Evolutionary conservation across 768 basidiomycete species (phyloP).

Genomic region (Tremella fuciformis): DNA sequence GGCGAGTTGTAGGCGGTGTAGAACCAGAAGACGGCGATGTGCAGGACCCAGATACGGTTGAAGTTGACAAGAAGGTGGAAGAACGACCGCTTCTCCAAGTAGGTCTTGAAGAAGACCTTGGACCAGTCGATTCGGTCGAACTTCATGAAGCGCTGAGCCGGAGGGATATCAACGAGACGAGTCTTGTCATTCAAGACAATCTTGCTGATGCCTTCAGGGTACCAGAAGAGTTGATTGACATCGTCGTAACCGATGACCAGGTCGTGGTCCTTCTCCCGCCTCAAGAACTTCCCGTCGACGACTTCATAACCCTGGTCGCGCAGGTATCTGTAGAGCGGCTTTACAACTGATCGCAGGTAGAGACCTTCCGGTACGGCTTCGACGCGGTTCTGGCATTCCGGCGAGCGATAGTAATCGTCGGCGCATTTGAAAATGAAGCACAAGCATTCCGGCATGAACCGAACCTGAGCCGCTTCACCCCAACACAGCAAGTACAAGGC

Average conservation of each 20-base stretch:
- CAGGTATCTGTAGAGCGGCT: constrained; percentile 93
- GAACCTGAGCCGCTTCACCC: constrained; percentile 97
- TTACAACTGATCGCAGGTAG: constrained; percentile 85
- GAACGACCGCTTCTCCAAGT: constrained; percentile 94
- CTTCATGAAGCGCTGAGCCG: constrained; percentile 90
- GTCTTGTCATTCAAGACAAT: constrained; percentile 89
- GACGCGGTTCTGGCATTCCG: constrained; percentile 91
- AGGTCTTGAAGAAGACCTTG: constrained; percentile 96
- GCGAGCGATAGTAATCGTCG: constrained; percentile 97
- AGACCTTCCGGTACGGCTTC: constrained; percentile 92
- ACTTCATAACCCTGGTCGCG: constrained; percentile 98
- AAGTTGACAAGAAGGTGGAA: constrained; percentile 98
- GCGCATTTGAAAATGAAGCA: constrained; percentile 99
- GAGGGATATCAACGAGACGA: constrained; percentile 81
- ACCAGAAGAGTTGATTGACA: constrained; percentile 99
- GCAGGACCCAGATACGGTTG: constrained; percentile 98
- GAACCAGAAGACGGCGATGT: constrained; percentile 90
- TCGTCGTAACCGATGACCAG: constrained; percentile 98
- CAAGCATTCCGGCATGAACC: constrained; percentile 91
- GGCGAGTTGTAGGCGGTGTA: constrained; percentile 95
- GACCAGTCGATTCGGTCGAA: constrained; percentile 97
- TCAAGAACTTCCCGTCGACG: constrained; percentile 88
- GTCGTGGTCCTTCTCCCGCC: constrained; percentile 87
- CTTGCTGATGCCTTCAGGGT: constrained; percentile 93
- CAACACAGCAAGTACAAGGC: constrained; percentile 92